Evolutionary conservation across 257 asterid genomes (phyloP).

Genomic region (Solanum dulcamara): DNA sequence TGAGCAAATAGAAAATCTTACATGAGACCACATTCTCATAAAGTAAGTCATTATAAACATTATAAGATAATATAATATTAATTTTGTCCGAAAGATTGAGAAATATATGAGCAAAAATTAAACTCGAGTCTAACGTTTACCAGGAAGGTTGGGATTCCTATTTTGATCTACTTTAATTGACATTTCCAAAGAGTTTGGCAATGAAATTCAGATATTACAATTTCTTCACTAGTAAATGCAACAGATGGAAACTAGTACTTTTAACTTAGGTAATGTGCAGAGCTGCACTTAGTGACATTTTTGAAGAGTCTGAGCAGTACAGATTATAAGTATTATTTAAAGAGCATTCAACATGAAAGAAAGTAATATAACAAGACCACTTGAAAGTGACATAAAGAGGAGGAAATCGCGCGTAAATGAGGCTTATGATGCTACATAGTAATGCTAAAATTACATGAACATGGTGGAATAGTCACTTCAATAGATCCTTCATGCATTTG

Average conservation of each 20-base stretch:
- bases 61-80: background rate
- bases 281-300: background rate
- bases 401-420: background rate
- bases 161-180: background rate
- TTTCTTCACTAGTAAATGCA: background rate
- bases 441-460: background rate
- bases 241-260: background rate
- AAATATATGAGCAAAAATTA: background rate
- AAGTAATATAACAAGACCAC: background rate
- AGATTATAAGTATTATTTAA: background rate
- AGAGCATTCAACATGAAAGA: background rate
- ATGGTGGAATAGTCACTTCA: constrained; percentile 3
- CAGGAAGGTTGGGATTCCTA: background rate
- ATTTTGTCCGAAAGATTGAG: background rate
- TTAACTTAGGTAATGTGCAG: too few relatives aligned
- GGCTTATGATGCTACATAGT: background rate
- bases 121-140: background rate
- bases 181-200: background rate
- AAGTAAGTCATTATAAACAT: background rate
- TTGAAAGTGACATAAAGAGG: background rate
- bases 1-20: background rate
- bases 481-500: constrained; percentile 27
- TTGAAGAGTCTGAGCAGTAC: background rate
- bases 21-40: background rate
- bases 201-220: background rate